phyloP scores from a whole-genome alignment of 805 yeast species.

The Barnettozyma californica region DNA sequence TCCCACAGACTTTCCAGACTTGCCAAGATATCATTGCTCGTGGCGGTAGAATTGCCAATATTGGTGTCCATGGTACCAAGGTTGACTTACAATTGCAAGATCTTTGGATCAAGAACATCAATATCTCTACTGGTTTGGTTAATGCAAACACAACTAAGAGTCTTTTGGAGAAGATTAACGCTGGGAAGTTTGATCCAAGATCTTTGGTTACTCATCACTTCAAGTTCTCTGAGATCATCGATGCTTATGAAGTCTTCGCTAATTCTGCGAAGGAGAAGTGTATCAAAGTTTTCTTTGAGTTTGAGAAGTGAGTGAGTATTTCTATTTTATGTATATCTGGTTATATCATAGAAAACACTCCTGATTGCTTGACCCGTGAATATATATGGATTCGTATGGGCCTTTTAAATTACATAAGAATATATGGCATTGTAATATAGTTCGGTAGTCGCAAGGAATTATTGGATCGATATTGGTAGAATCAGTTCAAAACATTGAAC shows the following conservation, averaged over 20 bases:
- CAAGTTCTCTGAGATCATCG: constrained; percentile 47
- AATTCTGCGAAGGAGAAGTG: constrained; percentile 50
- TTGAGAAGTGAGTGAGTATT: constrained; percentile 2
- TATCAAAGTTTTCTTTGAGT: constrained; percentile 38
- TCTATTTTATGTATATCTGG: background rate
- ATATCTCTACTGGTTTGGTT: constrained; percentile 45
- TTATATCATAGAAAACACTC: background rate
- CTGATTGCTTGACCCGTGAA: no score
- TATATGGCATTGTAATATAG: no score
- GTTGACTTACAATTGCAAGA: constrained; percentile 39
- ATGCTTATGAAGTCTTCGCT: constrained; percentile 58
- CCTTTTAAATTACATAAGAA: no score
- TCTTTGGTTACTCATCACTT: constrained; percentile 56
- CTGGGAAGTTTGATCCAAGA: constrained; percentile 36
- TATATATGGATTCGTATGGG: no score
- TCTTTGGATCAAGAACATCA: constrained; percentile 40
- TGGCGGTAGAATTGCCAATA: constrained; percentile 63
- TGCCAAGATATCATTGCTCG: constrained; percentile 50
- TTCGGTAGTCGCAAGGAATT: no score
- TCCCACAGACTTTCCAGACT: constrained; percentile 53
- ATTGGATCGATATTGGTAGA: no score
- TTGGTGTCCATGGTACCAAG: constrained; percentile 47
- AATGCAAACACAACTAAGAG: constrained; percentile 39
- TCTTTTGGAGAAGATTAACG: constrained; percentile 32
- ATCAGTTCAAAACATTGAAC: no score